These are phyloP conservation scores for Tolypocladium inflatum DNA, from an alignment of 2,329 filamentous ascomycete genomes.

Conservation along the genomic window DNA sequence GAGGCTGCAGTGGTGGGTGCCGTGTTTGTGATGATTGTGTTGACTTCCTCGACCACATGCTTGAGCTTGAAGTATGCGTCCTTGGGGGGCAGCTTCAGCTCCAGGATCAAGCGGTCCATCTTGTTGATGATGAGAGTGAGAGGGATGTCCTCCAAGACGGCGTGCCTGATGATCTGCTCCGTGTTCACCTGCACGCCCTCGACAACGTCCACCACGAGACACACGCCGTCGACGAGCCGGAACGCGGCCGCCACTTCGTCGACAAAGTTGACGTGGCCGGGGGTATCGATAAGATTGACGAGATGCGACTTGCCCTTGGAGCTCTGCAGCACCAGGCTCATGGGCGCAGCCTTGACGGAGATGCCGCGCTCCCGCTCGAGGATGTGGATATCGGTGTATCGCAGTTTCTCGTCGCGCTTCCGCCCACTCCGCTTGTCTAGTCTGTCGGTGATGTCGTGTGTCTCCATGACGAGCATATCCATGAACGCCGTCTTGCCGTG, in stretches of 20 bases:
- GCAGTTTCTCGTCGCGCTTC: constrained; percentile 77
- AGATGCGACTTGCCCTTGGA: constrained; percentile 92
- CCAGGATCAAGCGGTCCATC: constrained; percentile 88
- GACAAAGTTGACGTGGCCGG: constrained; percentile 96
- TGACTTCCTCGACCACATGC: constrained; percentile 97
- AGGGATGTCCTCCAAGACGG: constrained; percentile 80
- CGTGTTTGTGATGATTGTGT: constrained; percentile 85
- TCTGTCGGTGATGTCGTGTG: constrained; percentile 74
- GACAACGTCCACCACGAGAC: constrained; percentile 89
- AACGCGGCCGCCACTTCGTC: constrained; percentile 89
- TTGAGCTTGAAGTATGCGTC: constrained; percentile 99
- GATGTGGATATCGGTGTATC: constrained; percentile 89
- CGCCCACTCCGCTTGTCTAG: constrained; percentile 74
- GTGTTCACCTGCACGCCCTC: constrained; percentile 99
- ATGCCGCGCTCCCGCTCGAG: constrained; percentile 83
- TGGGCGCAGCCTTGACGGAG: constrained; percentile 86
- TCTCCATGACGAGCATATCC: constrained; percentile 96
- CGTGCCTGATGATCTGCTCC: constrained; percentile 94
- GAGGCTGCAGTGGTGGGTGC: constrained; percentile 72
- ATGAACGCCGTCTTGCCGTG: constrained; percentile 97
- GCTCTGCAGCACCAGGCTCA: constrained; percentile 83
- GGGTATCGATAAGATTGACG: constrained; percentile 90
- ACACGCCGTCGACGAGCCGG: constrained; percentile 82
- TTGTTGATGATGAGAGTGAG: constrained; percentile 92
- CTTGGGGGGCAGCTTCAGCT: constrained; percentile 85